Conservation (phyloP, 768 basidiomycete species). For the Paxillus rubicundulus region DNA sequence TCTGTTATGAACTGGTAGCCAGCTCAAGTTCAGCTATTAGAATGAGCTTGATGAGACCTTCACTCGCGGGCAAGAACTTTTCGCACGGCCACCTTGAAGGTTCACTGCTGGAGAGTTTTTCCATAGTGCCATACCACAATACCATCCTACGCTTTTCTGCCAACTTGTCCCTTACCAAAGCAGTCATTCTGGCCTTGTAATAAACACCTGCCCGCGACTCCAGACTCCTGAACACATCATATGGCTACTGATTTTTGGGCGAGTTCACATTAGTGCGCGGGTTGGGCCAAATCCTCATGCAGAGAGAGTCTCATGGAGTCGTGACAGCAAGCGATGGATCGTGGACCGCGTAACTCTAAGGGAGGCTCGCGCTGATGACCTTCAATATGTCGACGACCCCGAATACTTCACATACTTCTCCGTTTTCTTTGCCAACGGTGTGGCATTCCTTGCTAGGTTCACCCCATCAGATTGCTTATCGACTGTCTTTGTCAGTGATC, state of each 20-base stretch:
- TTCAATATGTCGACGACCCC: constrained; percentile 73
- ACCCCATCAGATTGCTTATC: background rate
- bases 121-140: too few species aligned
- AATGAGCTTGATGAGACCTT: too few species aligned
- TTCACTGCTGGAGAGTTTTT: background rate
- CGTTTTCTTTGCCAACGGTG: constrained; percentile 88
- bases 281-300: constrained; percentile 8
- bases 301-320: constrained; percentile 15
- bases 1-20: too few species aligned
- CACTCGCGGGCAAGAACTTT: too few species aligned
- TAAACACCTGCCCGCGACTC: too few species aligned
- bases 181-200: too few species aligned
- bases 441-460: background rate
- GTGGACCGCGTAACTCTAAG: constrained; percentile 75
- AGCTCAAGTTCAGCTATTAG: too few species aligned
- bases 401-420: constrained; percentile 77
- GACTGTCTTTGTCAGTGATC: constrained; percentile 51
- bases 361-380: constrained; percentile 74
- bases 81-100: background rate
- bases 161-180: too few species aligned
- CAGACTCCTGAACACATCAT: too few species aligned
- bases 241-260: constrained; percentile 95
- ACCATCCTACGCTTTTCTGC: too few species aligned
- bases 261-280: constrained; percentile 80
- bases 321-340: constrained; percentile 83